Base-by-base conservation (phyloP, 1,139 yeast species). In the Yamadazyma oceani region DNA sequence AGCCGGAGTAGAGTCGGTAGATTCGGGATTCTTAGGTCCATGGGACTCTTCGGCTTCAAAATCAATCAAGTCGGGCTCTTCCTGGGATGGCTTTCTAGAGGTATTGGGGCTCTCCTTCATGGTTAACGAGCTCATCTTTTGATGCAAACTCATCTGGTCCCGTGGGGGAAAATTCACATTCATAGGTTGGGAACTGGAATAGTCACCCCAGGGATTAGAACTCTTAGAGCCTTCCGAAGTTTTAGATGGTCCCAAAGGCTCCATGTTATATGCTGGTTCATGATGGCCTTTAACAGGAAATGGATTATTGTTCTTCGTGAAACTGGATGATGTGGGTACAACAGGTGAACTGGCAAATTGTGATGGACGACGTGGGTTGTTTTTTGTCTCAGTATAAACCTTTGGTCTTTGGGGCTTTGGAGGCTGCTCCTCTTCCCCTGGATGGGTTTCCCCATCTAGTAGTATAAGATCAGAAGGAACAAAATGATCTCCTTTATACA, bases 21-120 rank as follows among this genome's bases (percentile, higher is more conserved):
- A 54, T 5, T 26, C 1, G 64, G 55, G 1, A 70, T 62, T 13
- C 60, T 66, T 12, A 66, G 52, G 2, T 69, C 72, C n/a, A 11
- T 24, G n/a, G 6, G n/a, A n/a, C n/a, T 26, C 21, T 16, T 16
- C 21, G 5, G 66, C 61, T 37, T 68, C 73, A 30, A 69, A 54
- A 41, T 69, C 73, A 32, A 69, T 69, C 37, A 69, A 57, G 42
- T 64, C 60, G 4, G 58, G 48, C 31, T 54, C 57, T 25, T 48
- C 48, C 9, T 27, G 17, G 8, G 48, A 40, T 12, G 42, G 46
- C 22, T 40, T 43, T 26, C 45, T 31, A 2, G 44, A 30, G n/a
- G 26, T 17, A 5, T 22, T 13, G 4, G 19, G 13, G 6, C 17
- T 26, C 10, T 43, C 41, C 4, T 15, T 33, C 4, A 40, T 19